Evolutionary conservation across 345 rosid genomes (phyloP).

Genomic region (Kernera saxatilis): DNA sequence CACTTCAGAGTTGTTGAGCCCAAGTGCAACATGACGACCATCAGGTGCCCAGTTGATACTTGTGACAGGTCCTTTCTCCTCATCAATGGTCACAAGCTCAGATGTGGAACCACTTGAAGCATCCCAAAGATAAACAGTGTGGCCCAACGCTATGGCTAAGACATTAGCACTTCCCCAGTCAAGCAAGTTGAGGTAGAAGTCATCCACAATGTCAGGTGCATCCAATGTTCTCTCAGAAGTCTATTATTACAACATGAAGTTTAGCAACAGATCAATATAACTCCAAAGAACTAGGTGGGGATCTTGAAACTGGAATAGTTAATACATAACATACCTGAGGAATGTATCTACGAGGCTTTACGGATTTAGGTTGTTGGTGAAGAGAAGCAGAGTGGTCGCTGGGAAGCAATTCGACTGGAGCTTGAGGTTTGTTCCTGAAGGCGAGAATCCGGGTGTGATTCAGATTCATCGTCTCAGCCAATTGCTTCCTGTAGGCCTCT

Average conservation of each 20-base stretch:
- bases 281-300: neutral
- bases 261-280: constrained; percentile 4
- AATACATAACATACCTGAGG: constrained; percentile 10
- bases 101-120: constrained; percentile 41
- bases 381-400: constrained; percentile 3
- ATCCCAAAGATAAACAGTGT: constrained; percentile 42
- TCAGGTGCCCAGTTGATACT: constrained; percentile 34
- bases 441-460: constrained; percentile 62
- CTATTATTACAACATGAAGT: neutral
- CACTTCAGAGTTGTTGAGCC: constrained; percentile 30
- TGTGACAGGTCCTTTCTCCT: constrained; percentile 37
- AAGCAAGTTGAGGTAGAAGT: constrained; percentile 33
- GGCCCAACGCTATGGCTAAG: constrained; percentile 32
- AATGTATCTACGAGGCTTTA: constrained; percentile 33
- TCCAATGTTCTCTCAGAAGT: constrained; percentile 36
- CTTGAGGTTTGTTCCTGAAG: constrained; percentile 65
- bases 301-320: neutral
- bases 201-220: constrained; percentile 35
- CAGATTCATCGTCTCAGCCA: constrained; percentile 61
- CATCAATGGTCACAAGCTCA: constrained; percentile 44
- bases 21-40: constrained; percentile 30
- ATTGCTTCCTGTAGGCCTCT: constrained; percentile 56
- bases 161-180: constrained; percentile 38
- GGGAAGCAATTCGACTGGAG: constrained; percentile 19
- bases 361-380: constrained; percentile 27